phyloP scores from a whole-genome alignment of 495 filamentous ascomycete species.

The Penicillium silybi region DNA sequence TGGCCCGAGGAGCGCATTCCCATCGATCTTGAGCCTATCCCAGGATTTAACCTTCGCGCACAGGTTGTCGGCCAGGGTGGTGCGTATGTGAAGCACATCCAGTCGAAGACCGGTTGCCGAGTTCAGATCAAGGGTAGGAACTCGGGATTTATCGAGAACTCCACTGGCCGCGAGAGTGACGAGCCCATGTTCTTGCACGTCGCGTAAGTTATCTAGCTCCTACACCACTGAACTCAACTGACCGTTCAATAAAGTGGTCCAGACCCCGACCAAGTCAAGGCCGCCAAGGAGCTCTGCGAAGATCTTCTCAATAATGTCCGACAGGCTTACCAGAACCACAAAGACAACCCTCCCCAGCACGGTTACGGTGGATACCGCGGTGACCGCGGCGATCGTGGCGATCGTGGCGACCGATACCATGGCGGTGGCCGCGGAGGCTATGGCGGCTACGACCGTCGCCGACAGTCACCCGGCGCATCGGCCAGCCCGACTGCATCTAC shows the following conservation, averaged over 20 bases:
- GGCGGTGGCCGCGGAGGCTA: constrained; percentile 30
- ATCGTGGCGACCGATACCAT: constrained; percentile 30
- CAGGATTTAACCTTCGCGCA: constrained; percentile 93
- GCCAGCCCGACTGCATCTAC: constrained; percentile 35
- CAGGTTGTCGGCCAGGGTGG: constrained; percentile 93
- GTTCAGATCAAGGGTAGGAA: constrained; percentile 97
- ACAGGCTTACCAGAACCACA: constrained; percentile 83
- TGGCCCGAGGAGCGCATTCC: constrained; percentile 96
- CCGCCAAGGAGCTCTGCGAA: constrained; percentile 81
- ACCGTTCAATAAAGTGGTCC: constrained; percentile 63
- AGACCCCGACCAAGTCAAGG: constrained; percentile 77
- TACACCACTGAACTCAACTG: constrained; percentile 15
- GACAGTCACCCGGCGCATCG: constrained; percentile 37
- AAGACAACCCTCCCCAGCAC: constrained; percentile 73
- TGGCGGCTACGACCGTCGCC: constrained; percentile 34
- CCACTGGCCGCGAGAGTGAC: constrained; percentile 81
- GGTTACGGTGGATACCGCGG: constrained; percentile 51
- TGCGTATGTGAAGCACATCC: constrained; percentile 94
- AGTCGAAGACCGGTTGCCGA: constrained; percentile 86
- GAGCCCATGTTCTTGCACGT: constrained; percentile 95
- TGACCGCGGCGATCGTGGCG: constrained; percentile 25
- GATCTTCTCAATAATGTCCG: constrained; percentile 80
- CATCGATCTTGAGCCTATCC: constrained; percentile 82
- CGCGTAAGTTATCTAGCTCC: constrained; percentile 54
- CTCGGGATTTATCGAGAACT: constrained; percentile 89